Evolutionary conservation across 352 stramenopile genomes (phyloP).

Genomic region (Globisporangium splendens): DNA sequence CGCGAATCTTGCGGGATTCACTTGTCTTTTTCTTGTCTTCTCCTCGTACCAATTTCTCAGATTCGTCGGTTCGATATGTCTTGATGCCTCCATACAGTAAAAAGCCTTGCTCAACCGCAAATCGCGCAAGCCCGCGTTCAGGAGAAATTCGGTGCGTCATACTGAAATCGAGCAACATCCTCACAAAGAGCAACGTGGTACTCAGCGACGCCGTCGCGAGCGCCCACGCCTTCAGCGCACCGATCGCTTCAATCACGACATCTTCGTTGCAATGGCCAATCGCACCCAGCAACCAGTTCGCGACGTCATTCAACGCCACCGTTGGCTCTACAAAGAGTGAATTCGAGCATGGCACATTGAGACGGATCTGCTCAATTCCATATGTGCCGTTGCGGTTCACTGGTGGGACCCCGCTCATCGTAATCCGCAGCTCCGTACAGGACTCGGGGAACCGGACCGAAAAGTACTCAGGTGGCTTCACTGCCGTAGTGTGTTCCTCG

Average conservation of each 20-base stretch:
- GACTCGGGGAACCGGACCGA: constrained; percentile 34
- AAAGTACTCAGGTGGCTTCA: constrained; percentile 28
- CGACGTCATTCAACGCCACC: constrained; percentile 50
- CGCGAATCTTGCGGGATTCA: constrained; percentile 66
- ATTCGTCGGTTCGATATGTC: constrained; percentile 45
- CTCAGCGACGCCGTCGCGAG: constrained; percentile 77
- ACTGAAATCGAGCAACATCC: constrained; percentile 52
- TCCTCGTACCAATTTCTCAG: constrained; percentile 24
- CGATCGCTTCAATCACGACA: constrained; percentile 59
- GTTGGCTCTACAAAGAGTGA: constrained; percentile 67
- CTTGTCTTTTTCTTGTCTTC: constrained; percentile 39
- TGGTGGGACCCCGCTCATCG: constrained; percentile 56
- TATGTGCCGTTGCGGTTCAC: constrained; percentile 67
- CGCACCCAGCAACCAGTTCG: constrained; percentile 56
- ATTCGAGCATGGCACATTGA: constrained; percentile 52
- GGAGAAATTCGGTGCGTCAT: constrained; percentile 10
- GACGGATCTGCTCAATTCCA: constrained; percentile 59
- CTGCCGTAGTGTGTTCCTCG: constrained; percentile 21
- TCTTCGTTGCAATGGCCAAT: constrained; percentile 43
- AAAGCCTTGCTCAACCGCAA: constrained; percentile 49
- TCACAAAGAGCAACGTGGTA: constrained; percentile 64
- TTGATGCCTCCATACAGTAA: constrained; percentile 40
- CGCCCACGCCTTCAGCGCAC: constrained; percentile 60
- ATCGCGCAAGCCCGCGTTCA: constrained; percentile 20
- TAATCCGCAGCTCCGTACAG: constrained; percentile 53